Conservation (phyloP, 306 rosid genomes). For the Fragaria ananassa region DNA sequence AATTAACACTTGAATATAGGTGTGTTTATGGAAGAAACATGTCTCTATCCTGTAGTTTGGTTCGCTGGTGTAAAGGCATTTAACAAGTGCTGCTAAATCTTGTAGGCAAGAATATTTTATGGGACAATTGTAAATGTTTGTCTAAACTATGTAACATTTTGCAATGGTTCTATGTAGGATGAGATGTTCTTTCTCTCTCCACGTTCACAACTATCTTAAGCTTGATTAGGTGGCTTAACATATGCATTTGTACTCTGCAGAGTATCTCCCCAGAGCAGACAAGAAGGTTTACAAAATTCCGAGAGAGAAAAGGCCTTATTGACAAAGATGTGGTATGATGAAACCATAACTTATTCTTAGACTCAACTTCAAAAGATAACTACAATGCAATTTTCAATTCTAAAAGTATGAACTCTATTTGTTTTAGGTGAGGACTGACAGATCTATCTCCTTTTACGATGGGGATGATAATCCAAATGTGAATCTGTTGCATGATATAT, state of each 20-base stretch:
- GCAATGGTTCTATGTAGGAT: background rate
- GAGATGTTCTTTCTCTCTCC: background rate
- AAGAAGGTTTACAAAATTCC: slow-evolving; percentile 87
- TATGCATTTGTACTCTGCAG: slow-evolving; percentile 41
- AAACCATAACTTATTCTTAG: slow-evolving; percentile 20
- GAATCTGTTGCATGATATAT: slow-evolving; percentile 72
- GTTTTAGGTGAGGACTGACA: slow-evolving; percentile 87
- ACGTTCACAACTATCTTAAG: background rate
- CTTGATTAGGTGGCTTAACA: slow-evolving; percentile 17
- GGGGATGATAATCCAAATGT: slow-evolving; percentile 95
- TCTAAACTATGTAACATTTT: background rate
- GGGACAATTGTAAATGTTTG: background rate
- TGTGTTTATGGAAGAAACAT: background rate
- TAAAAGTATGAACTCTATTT: slow-evolving; percentile 28
- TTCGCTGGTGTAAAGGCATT: background rate
- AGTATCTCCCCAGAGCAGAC: slow-evolving; percentile 81
- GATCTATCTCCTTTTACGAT: slow-evolving; percentile 69
- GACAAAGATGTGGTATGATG: slow-evolving; percentile 93
- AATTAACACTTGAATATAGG: background rate
- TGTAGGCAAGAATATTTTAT: background rate
- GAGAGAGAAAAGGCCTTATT: slow-evolving; percentile 95
- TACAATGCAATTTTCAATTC: slow-evolving; percentile 23
- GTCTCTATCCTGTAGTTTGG: background rate
- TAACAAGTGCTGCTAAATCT: background rate
- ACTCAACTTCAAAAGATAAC: slow-evolving; percentile 15